Evolutionary conservation across 1,139 yeast species (phyloP), one percentile per base, ranked within the genome.

Genomic region (Lodderomyces orthopsilosis): DNA sequence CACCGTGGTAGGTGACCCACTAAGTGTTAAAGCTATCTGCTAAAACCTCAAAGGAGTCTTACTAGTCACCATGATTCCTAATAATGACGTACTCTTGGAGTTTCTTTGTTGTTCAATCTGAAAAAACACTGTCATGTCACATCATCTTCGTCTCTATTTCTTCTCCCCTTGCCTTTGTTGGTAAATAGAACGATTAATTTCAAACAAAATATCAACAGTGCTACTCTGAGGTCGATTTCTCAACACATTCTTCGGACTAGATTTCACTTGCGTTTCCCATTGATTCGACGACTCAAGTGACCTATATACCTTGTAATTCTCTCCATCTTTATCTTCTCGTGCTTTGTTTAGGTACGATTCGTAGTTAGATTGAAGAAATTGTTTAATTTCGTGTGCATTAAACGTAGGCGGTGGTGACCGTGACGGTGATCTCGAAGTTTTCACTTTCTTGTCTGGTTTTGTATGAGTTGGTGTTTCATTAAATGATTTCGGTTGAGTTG

Each of bases 251-350:
- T 47, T 51, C 10, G 53, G 45, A 24, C 37, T 43, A 39, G 45
- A 39, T 19, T 41, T 28, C 9, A 41, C 36, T 26, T 51, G 53
- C 13, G 52, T 51, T 36, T 49, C 58, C 65, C 65, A 61, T 41
- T 51, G 59, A n/a, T 56, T 51, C n/a, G 58, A 50, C 5, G 60
- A 43, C 24, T 61, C 64, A 33, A 57, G 48, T 19, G 62, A 54
- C 27, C 51, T 44, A 36, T 58, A 59, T 5, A 57, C 46, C 35
- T 52, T 56, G 38, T 49, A 48, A 13, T 41, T 38, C 12, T 53
- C 57, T 8, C 56, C 59, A 8, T 40, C 46, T 38, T 55, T 53
- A 39, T 56, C 60, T 4, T 48, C 44, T 37, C 46, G 51, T 14
- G 60, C 59, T 19, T 48, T 43, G n/a, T 47, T 50, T 17, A 57